Evolutionary conservation across 495 filamentous ascomycete species (phyloP).

Genomic region (Penicillium subrubescens): DNA sequence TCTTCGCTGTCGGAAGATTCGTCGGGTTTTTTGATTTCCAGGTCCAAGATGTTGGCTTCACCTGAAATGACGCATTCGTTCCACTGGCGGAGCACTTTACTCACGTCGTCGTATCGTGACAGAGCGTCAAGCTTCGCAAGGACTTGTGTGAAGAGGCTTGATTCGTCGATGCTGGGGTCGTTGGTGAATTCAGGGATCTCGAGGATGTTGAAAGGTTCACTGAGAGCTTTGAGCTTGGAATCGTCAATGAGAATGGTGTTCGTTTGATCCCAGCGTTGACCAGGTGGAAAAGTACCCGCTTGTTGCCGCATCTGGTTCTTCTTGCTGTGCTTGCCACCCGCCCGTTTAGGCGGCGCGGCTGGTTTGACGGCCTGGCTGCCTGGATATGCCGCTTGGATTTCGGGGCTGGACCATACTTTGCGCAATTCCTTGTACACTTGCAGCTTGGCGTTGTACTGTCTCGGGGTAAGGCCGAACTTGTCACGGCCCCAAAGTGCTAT

Average conservation of each 20-base stretch:
- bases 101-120: constrained; percentile 42
- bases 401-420: constrained; percentile 65
- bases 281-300: not conserved
- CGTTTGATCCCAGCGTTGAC: constrained; percentile 66
- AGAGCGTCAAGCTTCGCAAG: constrained; percentile 36
- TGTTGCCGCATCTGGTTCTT: constrained; percentile 1
- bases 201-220: constrained; percentile 82
- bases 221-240: constrained; percentile 70
- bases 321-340: not conserved
- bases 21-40: constrained; percentile 17
- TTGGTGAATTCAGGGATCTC: constrained; percentile 73
- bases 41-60: constrained; percentile 27
- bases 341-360: not conserved
- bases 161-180: constrained; percentile 28
- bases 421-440: constrained; percentile 87
- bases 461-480: constrained; percentile 62
- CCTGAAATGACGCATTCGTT: constrained; percentile 16
- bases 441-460: constrained; percentile 68
- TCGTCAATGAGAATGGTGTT: constrained; percentile 94
- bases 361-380: constrained; percentile 10
- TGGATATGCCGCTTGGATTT: constrained; percentile 54
- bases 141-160: constrained; percentile 35
- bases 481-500: constrained; percentile 82
- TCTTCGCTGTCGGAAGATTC: constrained; percentile 13
- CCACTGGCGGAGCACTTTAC: constrained; percentile 38